Evolutionary conservation across 169 alveolate species (phyloP), one percentile per base, ranked within the genome.

Genomic region (Eimeria falciformis): DNA sequence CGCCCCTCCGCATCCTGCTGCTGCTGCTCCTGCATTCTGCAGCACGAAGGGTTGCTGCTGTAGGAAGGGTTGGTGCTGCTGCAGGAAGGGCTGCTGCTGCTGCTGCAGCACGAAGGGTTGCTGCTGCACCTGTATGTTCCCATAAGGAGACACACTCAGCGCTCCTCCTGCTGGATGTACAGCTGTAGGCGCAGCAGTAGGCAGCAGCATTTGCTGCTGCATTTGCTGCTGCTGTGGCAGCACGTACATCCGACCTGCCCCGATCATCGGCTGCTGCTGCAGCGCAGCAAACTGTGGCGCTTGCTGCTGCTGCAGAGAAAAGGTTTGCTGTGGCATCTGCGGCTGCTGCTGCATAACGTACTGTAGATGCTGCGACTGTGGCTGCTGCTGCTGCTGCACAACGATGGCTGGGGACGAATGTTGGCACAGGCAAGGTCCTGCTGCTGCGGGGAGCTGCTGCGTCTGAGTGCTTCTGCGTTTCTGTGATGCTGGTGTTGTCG

Each of bases 151-250:
- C 18, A 71, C 58, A 29, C 56, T 55, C 56, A 33, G 23, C 40
- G 82, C 29, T 40, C 33, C 82, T 71, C 56, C 50, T 71, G 82
- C 58, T 14, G 18, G 56, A 12, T 71, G 55, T 12, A 17, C 82
- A 17, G 82, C 58, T 25, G 82, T 55, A n/a, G 82, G 56, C 29
- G 82, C 50, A 33, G 82, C 55, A 33, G 82, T 55, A 12, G 50
- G 82, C 55, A 71, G 82, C 50, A 71, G 83, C 83, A 71, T 7
- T 17, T 71, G 83, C 62, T 71, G 83, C 83, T 71, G 83, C 83
- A 71, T 7, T 17, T 71, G 83, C 62, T 71, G 83, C 83, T 71
- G 83, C 58, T 71, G 83, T 27, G 82, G 82, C 55, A 71, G 29
- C 46, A 40, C 55, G 47, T 33, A 11, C 29, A 40, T 27, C 6